Conservation (phyloP, 345 rosid species). For the Salix purpurea region DNA sequence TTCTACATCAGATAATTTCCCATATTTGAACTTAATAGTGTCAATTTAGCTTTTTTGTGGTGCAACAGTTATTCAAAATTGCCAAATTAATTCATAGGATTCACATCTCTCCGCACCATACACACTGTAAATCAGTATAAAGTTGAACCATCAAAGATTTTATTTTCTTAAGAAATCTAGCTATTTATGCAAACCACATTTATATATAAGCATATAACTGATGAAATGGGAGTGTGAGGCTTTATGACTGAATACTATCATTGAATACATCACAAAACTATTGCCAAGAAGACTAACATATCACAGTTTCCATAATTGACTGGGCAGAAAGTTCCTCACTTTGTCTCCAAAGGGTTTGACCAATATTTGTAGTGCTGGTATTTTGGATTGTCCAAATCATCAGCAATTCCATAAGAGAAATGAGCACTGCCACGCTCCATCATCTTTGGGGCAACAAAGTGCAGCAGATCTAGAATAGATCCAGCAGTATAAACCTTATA, state of each 20-base stretch:
- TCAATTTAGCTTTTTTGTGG: not conserved
- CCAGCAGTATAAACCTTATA: slow-evolving; percentile 76
- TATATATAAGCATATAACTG: not conserved
- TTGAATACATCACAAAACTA: not conserved
- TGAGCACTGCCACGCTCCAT: slow-evolving; percentile 83
- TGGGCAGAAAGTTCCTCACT: slow-evolving; percentile 40
- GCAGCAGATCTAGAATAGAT: slow-evolving; percentile 59
- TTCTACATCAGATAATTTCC: not conserved
- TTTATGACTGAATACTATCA: not conserved
- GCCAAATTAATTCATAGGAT: not conserved
- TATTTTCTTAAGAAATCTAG: not conserved
- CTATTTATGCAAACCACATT: not conserved
- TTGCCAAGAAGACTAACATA: not conserved
- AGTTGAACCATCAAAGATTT: not conserved
- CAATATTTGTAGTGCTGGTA: slow-evolving; percentile 77
- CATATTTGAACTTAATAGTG: not conserved
- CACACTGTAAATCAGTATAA: not conserved
- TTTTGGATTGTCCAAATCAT: slow-evolving; percentile 82
- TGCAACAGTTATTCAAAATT: not conserved
- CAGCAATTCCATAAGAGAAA: slow-evolving; percentile 91
- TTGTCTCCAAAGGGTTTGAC: slow-evolving; percentile 94
- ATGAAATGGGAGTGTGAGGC: not conserved
- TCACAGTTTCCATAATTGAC: not conserved
- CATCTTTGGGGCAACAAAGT: slow-evolving; percentile 90
- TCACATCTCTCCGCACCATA: not conserved